These are phyloP conservation scores for Gaeumannomyces tritici DNA, from an alignment of 2,329 filamentous ascomycete species.

Conservation along the genomic window DNA sequence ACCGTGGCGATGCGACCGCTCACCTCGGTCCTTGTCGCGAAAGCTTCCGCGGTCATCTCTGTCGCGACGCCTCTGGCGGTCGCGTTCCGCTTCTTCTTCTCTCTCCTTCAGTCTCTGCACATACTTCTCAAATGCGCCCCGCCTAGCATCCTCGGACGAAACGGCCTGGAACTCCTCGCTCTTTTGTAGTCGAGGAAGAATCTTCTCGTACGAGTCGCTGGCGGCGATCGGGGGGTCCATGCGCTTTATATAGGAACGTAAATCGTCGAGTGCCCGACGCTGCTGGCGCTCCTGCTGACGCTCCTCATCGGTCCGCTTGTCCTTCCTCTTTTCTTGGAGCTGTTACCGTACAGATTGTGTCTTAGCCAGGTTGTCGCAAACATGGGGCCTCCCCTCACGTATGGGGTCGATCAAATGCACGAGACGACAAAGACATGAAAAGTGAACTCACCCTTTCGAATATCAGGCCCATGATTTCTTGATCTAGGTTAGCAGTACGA, in stretches of 20 bases:
- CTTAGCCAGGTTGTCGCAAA: neutral
- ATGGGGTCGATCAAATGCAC: neutral
- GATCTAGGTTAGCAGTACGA: slow-evolving; percentile 79
- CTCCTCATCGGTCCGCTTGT: slow-evolving; percentile 75
- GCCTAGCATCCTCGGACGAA: slow-evolving; percentile 71
- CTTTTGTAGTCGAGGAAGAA: slow-evolving; percentile 70
- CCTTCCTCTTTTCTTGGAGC: slow-evolving; percentile 83
- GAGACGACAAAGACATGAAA: neutral
- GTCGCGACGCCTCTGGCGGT: slow-evolving; percentile 49
- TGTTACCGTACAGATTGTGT: slow-evolving; percentile 16
- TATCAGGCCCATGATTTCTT: slow-evolving; percentile 68
- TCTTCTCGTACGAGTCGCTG: slow-evolving; percentile 80
- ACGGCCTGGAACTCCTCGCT: slow-evolving; percentile 78
- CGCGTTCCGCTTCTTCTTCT: slow-evolving; percentile 70
- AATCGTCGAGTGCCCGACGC: slow-evolving; percentile 71
- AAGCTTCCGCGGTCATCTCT: slow-evolving; percentile 44
- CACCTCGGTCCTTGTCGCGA: slow-evolving; percentile 54
- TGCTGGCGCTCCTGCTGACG: slow-evolving; percentile 78
- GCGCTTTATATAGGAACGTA: slow-evolving; percentile 81
- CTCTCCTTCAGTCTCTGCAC: slow-evolving; percentile 86
- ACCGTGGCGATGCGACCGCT: slow-evolving; percentile 52
- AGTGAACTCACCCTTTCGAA: slow-evolving; percentile 61
- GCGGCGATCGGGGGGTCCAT: slow-evolving; percentile 73
- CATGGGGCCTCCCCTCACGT: neutral
- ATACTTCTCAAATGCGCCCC: slow-evolving; percentile 82